phyloP scores from a whole-genome alignment of 352 stramenopile genomes.

The Stephanocyclus meneghinianus region DNA sequence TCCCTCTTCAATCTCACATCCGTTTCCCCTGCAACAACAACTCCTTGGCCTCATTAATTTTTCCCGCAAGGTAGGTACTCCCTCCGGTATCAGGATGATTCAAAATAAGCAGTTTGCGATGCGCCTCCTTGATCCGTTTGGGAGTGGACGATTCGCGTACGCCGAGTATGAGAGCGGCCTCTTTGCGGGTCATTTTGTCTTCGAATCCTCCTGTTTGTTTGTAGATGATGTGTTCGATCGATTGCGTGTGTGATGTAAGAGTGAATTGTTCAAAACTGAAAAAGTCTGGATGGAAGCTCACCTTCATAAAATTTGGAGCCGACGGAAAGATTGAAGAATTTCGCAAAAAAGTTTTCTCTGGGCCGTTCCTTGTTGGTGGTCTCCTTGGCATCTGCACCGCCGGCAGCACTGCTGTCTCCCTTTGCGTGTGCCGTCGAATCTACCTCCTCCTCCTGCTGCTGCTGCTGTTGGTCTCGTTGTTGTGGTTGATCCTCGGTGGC shows the following conservation, averaged over 20 bases:
- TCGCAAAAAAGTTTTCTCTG: constrained; percentile 73
- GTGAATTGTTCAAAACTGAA: not conserved
- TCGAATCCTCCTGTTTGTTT: constrained; percentile 89
- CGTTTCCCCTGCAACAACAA: constrained; percentile 87
- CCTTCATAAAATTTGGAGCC: constrained; percentile 81
- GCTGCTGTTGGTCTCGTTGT: not conserved
- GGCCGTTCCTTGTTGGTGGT: not conserved
- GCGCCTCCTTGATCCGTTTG: constrained; percentile 96
- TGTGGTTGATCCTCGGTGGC: not conserved
- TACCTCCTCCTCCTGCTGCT: not conserved
- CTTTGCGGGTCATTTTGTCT: constrained; percentile 97
- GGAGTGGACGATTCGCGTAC: constrained; percentile 92
- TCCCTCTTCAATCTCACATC: constrained; percentile 9
- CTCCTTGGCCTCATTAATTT: constrained; percentile 99
- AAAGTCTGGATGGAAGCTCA: not conserved
- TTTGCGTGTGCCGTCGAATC: not conserved
- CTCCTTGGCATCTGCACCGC: not conserved
- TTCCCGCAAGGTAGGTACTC: constrained; percentile 96
- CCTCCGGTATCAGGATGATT: constrained; percentile 99
- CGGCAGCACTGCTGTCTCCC: not conserved
- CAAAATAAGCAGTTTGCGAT: constrained; percentile 96
- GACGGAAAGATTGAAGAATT: constrained; percentile 73
- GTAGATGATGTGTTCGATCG: not conserved
- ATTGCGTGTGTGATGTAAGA: not conserved
- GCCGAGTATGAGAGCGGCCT: constrained; percentile 98